Evolutionary conservation across 1,284 basidiomycete genomes (phyloP).

Genomic region (Microbotryum lychnidis-dioicae): DNA sequence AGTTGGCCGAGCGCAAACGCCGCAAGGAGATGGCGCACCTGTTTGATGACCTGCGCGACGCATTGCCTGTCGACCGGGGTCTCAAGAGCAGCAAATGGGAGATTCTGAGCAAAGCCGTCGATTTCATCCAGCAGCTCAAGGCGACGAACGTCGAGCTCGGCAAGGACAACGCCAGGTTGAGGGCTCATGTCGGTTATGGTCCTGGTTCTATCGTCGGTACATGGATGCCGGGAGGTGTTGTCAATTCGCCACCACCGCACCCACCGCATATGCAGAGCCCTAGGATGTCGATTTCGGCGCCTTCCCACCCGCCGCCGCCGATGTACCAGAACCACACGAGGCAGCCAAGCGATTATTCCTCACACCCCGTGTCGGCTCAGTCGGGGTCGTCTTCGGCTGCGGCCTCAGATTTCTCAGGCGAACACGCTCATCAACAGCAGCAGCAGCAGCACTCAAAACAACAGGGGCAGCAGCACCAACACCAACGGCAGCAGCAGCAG

Average conservation of each 20-base stretch:
- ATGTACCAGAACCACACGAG: neutral
- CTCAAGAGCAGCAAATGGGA: conserved; percentile 97
- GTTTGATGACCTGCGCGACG: conserved; percentile 86
- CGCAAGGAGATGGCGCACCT: conserved; percentile 96
- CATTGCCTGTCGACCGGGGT: conserved; percentile 63
- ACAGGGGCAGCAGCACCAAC: neutral
- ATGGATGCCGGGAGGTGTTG: neutral
- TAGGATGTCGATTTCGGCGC: neutral
- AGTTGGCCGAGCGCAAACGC: conserved; percentile 85
- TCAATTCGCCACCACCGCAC: neutral
- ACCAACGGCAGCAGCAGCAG: neutral
- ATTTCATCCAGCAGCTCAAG: conserved; percentile 71
- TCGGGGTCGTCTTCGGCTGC: neutral
- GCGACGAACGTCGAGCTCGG: conserved; percentile 54
- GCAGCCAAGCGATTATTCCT: neutral
- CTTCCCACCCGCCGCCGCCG: neutral
- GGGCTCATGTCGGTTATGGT: conserved; percentile 19
- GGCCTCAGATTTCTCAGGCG: neutral
- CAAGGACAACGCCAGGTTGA: conserved; percentile 19
- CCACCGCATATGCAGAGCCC: neutral
- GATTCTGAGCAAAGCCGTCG: conserved; percentile 89
- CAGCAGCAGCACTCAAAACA: neutral
- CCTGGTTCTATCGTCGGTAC: neutral
- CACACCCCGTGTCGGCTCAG: neutral
- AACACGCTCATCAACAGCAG: neutral